Conservation (phyloP, 2,329 filamentous ascomycete species). For the Dactylella cylindrospora region DNA sequence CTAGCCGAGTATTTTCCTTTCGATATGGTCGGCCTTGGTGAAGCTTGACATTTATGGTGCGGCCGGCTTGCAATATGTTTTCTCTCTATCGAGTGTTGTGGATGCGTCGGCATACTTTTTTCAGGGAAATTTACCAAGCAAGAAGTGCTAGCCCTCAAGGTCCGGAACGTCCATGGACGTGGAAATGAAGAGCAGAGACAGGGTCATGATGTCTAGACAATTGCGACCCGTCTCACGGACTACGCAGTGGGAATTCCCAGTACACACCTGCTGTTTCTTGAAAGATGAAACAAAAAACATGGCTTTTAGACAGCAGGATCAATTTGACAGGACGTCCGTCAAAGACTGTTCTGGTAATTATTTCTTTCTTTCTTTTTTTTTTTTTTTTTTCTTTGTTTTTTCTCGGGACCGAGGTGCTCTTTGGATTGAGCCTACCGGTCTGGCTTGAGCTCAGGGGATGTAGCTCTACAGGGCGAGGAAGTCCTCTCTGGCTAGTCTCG, state of each 20-base stretch:
- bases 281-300: slow-evolving; percentile 23
- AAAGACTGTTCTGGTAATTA: not conserved
- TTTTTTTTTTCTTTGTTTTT: too few species aligned
- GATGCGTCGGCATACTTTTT: slow-evolving; percentile 24
- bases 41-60: not conserved
- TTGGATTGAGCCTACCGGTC: too few species aligned
- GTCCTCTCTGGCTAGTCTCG: slow-evolving; percentile 13
- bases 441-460: not conserved
- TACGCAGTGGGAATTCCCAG: too few species aligned
- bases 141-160: too few species aligned
- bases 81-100: too few species aligned
- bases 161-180: too few species aligned
- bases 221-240: too few species aligned
- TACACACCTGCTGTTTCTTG: slow-evolving; percentile 31
- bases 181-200: too few species aligned
- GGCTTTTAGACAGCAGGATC: not conserved
- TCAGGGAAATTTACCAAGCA: slow-evolving; percentile 29
- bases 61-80: too few species aligned
- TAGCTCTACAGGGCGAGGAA: not conserved
- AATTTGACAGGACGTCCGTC: not conserved
- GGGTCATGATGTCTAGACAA: too few species aligned
- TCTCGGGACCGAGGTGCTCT: too few species aligned
- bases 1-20: too few species aligned
- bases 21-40: not conserved
- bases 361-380: slow-evolving; percentile 1